phyloP scores from a whole-genome alignment of 2,329 filamentous ascomycete species.

The Fusarium heterosporum region DNA sequence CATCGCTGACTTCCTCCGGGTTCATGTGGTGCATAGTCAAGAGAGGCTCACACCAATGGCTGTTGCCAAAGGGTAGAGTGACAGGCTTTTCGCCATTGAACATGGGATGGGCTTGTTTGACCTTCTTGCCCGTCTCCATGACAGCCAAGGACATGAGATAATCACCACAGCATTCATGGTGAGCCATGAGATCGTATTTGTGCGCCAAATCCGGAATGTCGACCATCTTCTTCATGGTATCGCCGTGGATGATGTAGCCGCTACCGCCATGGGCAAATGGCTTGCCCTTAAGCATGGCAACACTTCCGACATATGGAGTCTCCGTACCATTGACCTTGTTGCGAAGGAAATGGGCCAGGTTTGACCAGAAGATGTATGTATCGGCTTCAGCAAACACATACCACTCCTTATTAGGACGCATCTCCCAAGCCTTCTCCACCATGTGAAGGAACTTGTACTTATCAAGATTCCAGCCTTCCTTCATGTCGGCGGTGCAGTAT shows the following conservation, averaged over 20 bases:
- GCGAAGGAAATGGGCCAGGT: slow-evolving; percentile 63
- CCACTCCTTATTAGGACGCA: slow-evolving; percentile 66
- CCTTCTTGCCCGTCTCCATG: slow-evolving; percentile 57
- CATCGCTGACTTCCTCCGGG: slow-evolving; percentile 61
- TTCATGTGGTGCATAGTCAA: slow-evolving; percentile 68
- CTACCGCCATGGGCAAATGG: slow-evolving; percentile 69
- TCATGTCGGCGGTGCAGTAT: slow-evolving; percentile 53
- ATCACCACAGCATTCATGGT: slow-evolving; percentile 64
- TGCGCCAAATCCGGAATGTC: slow-evolving; percentile 57
- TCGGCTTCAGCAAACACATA: slow-evolving; percentile 71
- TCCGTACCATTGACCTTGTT: slow-evolving; percentile 56
- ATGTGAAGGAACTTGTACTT: slow-evolving; percentile 73
- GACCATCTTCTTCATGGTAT: slow-evolving; percentile 62
- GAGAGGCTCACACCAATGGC: slow-evolving; percentile 68
- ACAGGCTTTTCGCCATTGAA: slow-evolving; percentile 67
- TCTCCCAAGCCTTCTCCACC: slow-evolving; percentile 65
- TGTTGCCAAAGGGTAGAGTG: slow-evolving; percentile 60
- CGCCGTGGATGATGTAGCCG: slow-evolving; percentile 67
- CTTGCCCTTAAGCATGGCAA: slow-evolving; percentile 58
- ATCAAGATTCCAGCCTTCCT: slow-evolving; percentile 65
- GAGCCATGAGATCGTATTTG: slow-evolving; percentile 60
- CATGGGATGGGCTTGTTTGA: slow-evolving; percentile 63
- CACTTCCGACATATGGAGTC: slow-evolving; percentile 64
- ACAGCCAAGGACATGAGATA: slow-evolving; percentile 62
- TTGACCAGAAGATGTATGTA: slow-evolving; percentile 68